Evolutionary conservation across 371 early-diverging fungal genomes (phyloP), one percentile per base, ranked within the genome.

Genomic region (Mucor velutinosus): DNA sequence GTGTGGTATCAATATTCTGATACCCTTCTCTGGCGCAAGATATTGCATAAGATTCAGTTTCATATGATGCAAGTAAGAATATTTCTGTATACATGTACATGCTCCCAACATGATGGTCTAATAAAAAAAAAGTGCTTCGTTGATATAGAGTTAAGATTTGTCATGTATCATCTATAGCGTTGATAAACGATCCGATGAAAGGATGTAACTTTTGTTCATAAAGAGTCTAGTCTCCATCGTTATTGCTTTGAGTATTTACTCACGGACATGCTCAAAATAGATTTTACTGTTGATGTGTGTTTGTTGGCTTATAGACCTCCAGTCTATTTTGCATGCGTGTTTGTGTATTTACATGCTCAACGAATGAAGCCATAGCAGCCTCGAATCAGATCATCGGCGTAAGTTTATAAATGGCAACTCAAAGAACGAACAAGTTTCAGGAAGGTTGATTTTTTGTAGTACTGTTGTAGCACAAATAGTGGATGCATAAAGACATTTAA

Each of bases 371-470:
- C 21, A 51, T 51, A 51, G 23, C 10, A 51, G 14, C 23, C 51
- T 51, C 39, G 53, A 53, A 33, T 30, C 21, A 49, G 32, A 25
- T n/a, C 37, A 49, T 60, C 66, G 66, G 66, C 60, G 51, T 59
- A 59, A 59, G 51, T 60, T 59, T 53, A 21, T 47, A 66, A 59
- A 59, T 35, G 60, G 65, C n/a, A 65, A 58, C 32, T 41, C 33
- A 2, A 49, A 45, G 33, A 43, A 43, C 1, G 23, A 45, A 60
- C 45, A 30, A 49, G 58, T 65, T 65, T 65, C 49, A 43, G 35
- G 32, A 58, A 39, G 29, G 25, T 4, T 43, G 57, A 19, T 43
- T 41, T 1, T 58, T 45, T 41, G 65, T 65, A 49, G 47, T 49
- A 58, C 65, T 33, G 47, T 58, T 27, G 65, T 58, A 29, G 60